Evolutionary conservation across 768 basidiomycete species (phyloP).

Genomic region (Russula dissimulans): DNA sequence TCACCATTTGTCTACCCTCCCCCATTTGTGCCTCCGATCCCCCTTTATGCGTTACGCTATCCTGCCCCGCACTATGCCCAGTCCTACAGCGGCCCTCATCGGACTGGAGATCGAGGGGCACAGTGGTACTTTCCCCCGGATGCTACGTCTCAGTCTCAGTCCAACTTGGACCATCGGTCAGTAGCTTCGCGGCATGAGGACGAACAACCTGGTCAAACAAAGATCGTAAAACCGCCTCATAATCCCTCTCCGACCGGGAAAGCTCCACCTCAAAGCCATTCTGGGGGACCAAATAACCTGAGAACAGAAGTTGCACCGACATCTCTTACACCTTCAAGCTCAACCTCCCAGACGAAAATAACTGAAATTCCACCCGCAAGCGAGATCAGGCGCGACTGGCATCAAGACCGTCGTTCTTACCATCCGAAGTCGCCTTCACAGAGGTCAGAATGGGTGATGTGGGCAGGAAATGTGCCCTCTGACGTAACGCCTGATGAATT

Average conservation of each 20-base stretch:
- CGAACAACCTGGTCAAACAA: neutral
- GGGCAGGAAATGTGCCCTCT: conserved; percentile 86
- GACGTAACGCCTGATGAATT: conserved; percentile 81
- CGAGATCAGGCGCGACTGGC: neutral
- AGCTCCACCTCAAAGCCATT: neutral
- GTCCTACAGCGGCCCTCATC: conserved; percentile 23
- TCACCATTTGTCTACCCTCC: conserved; percentile 32
- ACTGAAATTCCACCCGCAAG: neutral
- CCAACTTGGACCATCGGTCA: conserved; percentile 27
- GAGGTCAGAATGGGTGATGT: conserved; percentile 91
- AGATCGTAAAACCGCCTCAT: neutral
- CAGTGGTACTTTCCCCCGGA: conserved; percentile 43
- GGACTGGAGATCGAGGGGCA: conserved; percentile 36
- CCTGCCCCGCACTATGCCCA: conserved; percentile 28
- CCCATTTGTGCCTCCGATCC: conserved; percentile 25
- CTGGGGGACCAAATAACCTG: neutral
- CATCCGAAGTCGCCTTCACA: conserved; percentile 65
- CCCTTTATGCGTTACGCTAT: conserved; percentile 34
- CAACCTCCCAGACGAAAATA: neutral
- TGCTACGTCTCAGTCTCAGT: conserved; percentile 27
- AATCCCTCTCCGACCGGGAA: neutral
- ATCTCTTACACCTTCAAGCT: neutral
- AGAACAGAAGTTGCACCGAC: neutral
- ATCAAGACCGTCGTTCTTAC: conserved; percentile 40
- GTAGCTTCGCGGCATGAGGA: neutral